Evolutionary conservation across 2,329 filamentous ascomycete genomes (phyloP), one percentile per base, ranked within the genome.

Genomic region (Talaromyces rugulosus): DNA sequence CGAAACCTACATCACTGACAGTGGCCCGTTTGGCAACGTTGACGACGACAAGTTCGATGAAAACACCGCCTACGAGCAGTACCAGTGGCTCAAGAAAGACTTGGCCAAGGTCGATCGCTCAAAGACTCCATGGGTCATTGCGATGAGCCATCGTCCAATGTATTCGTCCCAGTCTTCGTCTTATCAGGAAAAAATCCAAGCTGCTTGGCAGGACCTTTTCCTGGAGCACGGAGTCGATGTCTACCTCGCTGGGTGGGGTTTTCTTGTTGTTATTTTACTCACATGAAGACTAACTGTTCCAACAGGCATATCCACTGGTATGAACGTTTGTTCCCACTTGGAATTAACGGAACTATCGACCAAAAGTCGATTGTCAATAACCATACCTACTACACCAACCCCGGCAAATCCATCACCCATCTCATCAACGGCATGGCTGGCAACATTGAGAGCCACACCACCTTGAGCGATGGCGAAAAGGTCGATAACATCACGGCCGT

Each of bases 381-480:
- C 63, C 75, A 81, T 69, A 83, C 80, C 9, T 83, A 82, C 71
- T 66, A 68, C 54, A 77, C 77, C 59, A 82, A 82, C 65, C 72
- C 78, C 1, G 81, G 81, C 53, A 74, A 72, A 28, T 81, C 80
- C 18, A 78, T 83, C 63, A 81, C 80, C 1, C 80, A 83, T 62
- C 72, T 84, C 36, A 73, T 81, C 69, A 83, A 83, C 67, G 82
- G 81, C n/a, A 80, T 81, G 74, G 82, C 82, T 3, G 81, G 82
- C 27, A 83, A 83, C 63, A 77, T 83, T 51, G 81, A 83, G 65
- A 79, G 76, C 62, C 81, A 83, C 70, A 77, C 73, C 64, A 74
- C 71, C 2, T 68, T 83, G 14, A 66, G 67, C 56, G 62, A 62
- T 3, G 73, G 71, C 30, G 63, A 80, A 67, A 64, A 64, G 0